phyloP scores from a whole-genome alignment of 2,329 filamentous ascomycete genomes.

The Blastomyces emzantsi region DNA sequence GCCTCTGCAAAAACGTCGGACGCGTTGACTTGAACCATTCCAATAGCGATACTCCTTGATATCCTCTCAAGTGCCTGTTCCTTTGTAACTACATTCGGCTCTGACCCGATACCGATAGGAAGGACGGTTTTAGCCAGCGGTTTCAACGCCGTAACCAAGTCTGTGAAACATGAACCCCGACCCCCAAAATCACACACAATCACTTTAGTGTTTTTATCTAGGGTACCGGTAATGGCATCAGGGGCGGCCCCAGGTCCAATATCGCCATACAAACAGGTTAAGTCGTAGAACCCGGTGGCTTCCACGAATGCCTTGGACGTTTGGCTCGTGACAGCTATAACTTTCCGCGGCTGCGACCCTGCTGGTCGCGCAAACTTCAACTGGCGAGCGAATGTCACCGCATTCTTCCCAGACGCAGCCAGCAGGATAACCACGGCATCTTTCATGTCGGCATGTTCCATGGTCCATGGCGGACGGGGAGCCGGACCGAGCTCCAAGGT shows the following conservation, averaged over 20 bases:
- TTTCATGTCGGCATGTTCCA: conserved; percentile 16
- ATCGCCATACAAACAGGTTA: neutral
- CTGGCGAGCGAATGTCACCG: conserved; percentile 18
- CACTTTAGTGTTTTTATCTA: conserved; percentile 1
- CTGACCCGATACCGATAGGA: conserved; percentile 3
- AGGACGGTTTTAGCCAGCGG: neutral
- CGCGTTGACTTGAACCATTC: conserved; percentile 5
- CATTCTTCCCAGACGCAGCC: conserved; percentile 20
- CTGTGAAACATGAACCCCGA: neutral
- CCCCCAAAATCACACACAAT: conserved; percentile 5
- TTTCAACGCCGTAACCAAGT: neutral
- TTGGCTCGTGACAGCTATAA: conserved; percentile 20
- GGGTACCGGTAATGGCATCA: neutral
- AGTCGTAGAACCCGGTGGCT: conserved; percentile 6
- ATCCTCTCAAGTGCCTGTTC: neutral
- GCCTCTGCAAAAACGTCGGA: neutral
- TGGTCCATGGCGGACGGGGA: conserved; percentile 15
- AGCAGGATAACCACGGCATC: conserved; percentile 19
- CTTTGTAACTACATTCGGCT: neutral
- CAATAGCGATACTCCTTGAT: neutral
- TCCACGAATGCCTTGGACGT: conserved; percentile 13
- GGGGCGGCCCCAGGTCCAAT: neutral
- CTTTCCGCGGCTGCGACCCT: conserved; percentile 12
- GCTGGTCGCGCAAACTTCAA: conserved; percentile 18
- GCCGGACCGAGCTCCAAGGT: neutral